Evolutionary conservation across 208 protist species (phyloP).

Genomic region (Leptomonas pyrrhocoris): DNA sequence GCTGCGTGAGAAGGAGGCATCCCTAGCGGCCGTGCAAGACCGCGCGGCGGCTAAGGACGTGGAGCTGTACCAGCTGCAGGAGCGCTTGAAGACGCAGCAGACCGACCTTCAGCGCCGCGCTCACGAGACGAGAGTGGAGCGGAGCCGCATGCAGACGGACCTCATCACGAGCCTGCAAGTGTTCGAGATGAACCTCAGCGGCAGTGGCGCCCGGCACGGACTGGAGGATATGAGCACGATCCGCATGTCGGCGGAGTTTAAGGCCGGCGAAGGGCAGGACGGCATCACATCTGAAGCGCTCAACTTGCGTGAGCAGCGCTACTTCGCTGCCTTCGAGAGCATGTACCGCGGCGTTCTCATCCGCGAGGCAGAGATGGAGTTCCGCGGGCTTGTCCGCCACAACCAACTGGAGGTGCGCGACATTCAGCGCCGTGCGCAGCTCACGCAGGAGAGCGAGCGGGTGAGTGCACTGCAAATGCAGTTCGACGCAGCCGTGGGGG

Average conservation of each 20-base stretch:
- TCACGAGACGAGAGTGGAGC: slow-evolving; percentile 13
- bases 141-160: slow-evolving; percentile 24
- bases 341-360: slow-evolving; percentile 45
- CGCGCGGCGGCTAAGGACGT: slow-evolving; percentile 16
- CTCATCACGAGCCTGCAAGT: slow-evolving; percentile 27
- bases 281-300: slow-evolving; percentile 18
- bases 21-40: slow-evolving; percentile 32
- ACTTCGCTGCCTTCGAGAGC: slow-evolving; percentile 40
- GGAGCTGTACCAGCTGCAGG: slow-evolving; percentile 38
- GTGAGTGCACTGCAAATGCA: slow-evolving; percentile 30
- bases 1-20: slow-evolving; percentile 33
- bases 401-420: slow-evolving; percentile 42
- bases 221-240: slow-evolving; percentile 18
- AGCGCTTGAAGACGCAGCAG: slow-evolving; percentile 30
- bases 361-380: slow-evolving; percentile 35
- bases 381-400: slow-evolving; percentile 33
- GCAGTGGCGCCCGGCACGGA: neutral
- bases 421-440: slow-evolving; percentile 32
- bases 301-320: slow-evolving; percentile 36
- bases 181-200: slow-evolving; percentile 28
- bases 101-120: slow-evolving; percentile 32
- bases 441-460: slow-evolving; percentile 34
- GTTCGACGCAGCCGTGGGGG: slow-evolving; percentile 24
- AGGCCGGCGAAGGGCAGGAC: slow-evolving; percentile 3
- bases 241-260: slow-evolving; percentile 31